Conservation (phyloP, 768 basidiomycete species). For the Trametes elegans region DNA sequence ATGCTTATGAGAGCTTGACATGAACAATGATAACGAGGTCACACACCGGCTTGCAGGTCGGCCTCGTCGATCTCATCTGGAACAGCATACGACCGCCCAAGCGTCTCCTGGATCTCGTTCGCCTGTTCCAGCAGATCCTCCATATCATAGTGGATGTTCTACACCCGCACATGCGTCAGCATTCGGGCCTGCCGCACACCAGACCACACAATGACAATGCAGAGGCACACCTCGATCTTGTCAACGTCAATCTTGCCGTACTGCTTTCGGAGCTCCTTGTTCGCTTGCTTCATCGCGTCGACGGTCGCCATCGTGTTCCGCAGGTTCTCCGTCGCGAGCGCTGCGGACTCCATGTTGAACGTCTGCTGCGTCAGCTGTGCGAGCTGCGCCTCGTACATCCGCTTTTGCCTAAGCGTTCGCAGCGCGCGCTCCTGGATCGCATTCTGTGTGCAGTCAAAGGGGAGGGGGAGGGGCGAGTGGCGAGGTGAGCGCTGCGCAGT, state of each 20-base stretch:
- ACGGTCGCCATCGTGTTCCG: slow-evolving; percentile 99
- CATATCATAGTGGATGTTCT: slow-evolving; percentile 98
- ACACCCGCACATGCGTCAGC: not conserved
- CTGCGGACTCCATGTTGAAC: slow-evolving; percentile 97
- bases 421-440: slow-evolving; percentile 96
- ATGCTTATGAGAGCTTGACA: not conserved
- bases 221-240: slow-evolving; percentile 85
- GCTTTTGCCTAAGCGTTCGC: slow-evolving; percentile 90
- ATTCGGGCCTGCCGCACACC: not conserved
- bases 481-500: no score
- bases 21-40: not conserved
- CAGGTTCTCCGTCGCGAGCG: slow-evolving; percentile 95
- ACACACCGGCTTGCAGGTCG: slow-evolving; percentile 90
- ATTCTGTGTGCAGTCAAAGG: slow-evolving; percentile 42
- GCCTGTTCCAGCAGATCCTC: slow-evolving; percentile 95
- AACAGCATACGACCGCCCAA: slow-evolving; percentile 91
- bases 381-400: slow-evolving; percentile 93
- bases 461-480: not conserved
- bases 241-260: slow-evolving; percentile 97
- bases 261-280: slow-evolving; percentile 95
- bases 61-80: slow-evolving; percentile 98
- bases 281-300: slow-evolving; percentile 93
- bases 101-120: slow-evolving; percentile 94
- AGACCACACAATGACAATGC: not conserved
- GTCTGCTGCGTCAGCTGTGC: slow-evolving; percentile 90